These are phyloP conservation scores for Plectosphaerella plurivora DNA, from an alignment of 2,329 filamentous ascomycete species.

Conservation along the genomic window DNA sequence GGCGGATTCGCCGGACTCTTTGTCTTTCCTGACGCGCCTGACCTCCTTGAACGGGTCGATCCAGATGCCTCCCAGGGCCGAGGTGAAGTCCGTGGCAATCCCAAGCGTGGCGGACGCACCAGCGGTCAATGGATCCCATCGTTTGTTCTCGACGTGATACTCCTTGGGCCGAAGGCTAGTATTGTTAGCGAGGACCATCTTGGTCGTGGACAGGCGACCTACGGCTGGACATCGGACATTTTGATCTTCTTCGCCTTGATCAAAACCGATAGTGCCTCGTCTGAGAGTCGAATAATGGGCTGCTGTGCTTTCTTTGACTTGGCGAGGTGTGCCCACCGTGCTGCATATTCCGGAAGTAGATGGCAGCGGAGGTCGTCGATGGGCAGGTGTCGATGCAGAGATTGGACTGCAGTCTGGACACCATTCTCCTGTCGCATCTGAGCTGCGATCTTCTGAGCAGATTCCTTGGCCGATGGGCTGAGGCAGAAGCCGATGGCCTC, in stretches of 20 bases:
- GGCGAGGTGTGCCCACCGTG: slow-evolving; percentile 39
- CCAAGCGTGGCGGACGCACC: slow-evolving; percentile 5
- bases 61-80: slow-evolving; percentile 8
- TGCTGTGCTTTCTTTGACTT: slow-evolving; percentile 17
- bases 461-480: slow-evolving; percentile 17
- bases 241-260: slow-evolving; percentile 1
- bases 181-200: not conserved
- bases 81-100: slow-evolving; percentile 8
- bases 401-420: slow-evolving; percentile 22
- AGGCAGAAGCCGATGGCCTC: slow-evolving; percentile 29
- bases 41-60: slow-evolving; percentile 10
- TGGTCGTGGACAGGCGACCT: slow-evolving; percentile 7
- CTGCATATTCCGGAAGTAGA: slow-evolving; percentile 37
- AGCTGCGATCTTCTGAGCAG: slow-evolving; percentile 25
- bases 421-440: slow-evolving; percentile 27
- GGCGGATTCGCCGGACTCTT: slow-evolving; percentile 3
- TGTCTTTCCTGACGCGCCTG: not conserved
- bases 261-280: slow-evolving; percentile 1
- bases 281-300: not conserved
- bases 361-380: slow-evolving; percentile 25
- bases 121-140: slow-evolving; percentile 20
- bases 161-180: not conserved
- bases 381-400: slow-evolving; percentile 32
- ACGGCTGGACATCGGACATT: slow-evolving; percentile 29
- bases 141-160: slow-evolving; percentile 20